A percentile compares a stretch with the other conserved stretches of the same genome.
These are phyloP conservation scores for Botrytis fragariae DNA, from an alignment of 2,329 filamentous ascomycete species.

Conservation along the genomic window DNA sequence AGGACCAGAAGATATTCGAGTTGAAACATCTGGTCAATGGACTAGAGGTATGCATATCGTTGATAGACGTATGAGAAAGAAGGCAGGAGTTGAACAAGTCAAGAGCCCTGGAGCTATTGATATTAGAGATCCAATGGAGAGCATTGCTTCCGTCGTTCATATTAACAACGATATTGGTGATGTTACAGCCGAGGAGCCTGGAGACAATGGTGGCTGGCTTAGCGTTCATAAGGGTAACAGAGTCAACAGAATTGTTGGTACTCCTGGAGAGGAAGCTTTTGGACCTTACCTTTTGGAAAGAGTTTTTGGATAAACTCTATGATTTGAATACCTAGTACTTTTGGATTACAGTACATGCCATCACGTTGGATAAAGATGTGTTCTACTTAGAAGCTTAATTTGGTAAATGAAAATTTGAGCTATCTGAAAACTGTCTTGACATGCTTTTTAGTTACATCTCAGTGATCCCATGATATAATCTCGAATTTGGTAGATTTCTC, in stretches of 20 bases:
- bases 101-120: slow-evolving; percentile 39
- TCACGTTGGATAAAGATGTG: neutral
- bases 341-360: slow-evolving; percentile 12
- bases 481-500: neutral
- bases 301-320: slow-evolving; percentile 42
- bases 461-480: neutral
- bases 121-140: slow-evolving; percentile 40
- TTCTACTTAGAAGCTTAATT: neutral
- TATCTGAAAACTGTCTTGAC: neutral
- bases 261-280: slow-evolving; percentile 68
- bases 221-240: slow-evolving; percentile 73
- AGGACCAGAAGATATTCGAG: slow-evolving; percentile 73
- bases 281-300: slow-evolving; percentile 63
- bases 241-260: slow-evolving; percentile 67
- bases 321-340: neutral
- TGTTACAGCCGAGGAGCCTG: slow-evolving; percentile 57
- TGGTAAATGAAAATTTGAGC: neutral
- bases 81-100: slow-evolving; percentile 43
- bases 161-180: slow-evolving; percentile 44
- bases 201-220: slow-evolving; percentile 76
- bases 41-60: slow-evolving; percentile 86
- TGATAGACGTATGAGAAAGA: slow-evolving; percentile 64
- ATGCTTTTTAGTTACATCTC: neutral
- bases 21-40: slow-evolving; percentile 93
- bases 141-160: slow-evolving; percentile 30